phyloP scores from a whole-genome alignment of 2,329 filamentous ascomycete species.

The Paecilomyces fulvus region DNA sequence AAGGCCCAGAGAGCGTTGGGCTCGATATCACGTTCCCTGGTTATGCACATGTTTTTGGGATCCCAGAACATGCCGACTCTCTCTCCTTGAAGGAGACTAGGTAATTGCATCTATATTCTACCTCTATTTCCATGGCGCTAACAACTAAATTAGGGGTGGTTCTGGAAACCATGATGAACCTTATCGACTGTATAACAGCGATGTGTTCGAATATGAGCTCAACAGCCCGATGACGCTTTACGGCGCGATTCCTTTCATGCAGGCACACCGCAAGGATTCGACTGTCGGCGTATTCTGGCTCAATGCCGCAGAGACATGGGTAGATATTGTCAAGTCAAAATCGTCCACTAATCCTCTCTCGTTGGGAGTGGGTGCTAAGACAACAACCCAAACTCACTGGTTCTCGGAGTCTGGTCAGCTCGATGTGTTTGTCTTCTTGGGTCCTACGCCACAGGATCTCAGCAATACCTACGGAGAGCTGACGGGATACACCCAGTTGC shows the following conservation, averaged over 20 bases:
- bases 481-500: constrained; percentile 83
- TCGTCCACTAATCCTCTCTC: constrained; percentile 66
- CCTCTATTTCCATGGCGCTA: constrained; percentile 7
- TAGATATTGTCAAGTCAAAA: constrained; percentile 81
- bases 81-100: constrained; percentile 84
- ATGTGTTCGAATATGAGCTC: constrained; percentile 96
- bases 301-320: constrained; percentile 94
- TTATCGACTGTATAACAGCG: constrained; percentile 90
- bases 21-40: constrained; percentile 87
- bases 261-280: constrained; percentile 87
- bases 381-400: constrained; percentile 87
- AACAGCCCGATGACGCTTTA: constrained; percentile 98
- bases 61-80: constrained; percentile 84
- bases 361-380: constrained; percentile 60
- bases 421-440: constrained; percentile 91
- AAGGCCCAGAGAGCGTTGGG: constrained; percentile 82
- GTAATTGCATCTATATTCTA: constrained; percentile 21
- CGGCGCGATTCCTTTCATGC: constrained; percentile 95
- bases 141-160: constrained; percentile 50
- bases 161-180: constrained; percentile 79
- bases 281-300: constrained; percentile 97
- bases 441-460: constrained; percentile 74
- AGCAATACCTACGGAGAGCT: constrained; percentile 77
- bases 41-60: constrained; percentile 87
- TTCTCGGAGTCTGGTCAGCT: constrained; percentile 85